Base-by-base conservation (phyloP, 371 early-diverging fungal genomes). In the Mortierella sp. region DNA sequence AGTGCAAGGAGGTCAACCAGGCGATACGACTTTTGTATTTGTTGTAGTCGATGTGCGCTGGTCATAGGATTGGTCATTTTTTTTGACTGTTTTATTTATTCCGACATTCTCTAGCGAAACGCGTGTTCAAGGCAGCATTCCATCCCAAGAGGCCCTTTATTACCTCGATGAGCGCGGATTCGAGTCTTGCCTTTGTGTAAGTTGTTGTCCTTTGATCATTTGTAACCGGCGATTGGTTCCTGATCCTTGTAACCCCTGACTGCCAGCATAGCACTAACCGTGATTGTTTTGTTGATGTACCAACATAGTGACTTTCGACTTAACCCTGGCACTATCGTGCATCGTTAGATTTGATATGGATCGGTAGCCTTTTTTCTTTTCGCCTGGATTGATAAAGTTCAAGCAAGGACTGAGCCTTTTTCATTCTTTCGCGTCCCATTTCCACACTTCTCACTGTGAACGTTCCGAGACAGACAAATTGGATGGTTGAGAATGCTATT, bases 131-230 rank as follows among this genome's bases (percentile, higher is more conserved):
- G 61, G 81, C 81, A 1, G 81, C 73, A 0, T 81, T 81, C 71
- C 81, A 81, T 39, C 77, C 77, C 4, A 81, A 14, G n/a, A 63
- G 71, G 26, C 70, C 81, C 14, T 47, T 81, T 24, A 73, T 81
- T 43, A 69, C 81, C 2, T 81, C 81, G 19, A 76, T 81, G 77
- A 81, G 81, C 34, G 44, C 81, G 4, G 81, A 81, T 34, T 45
- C 69, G 13, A 68, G 74, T 11, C 70, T 81, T 47, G 77, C 76
- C 5, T 81, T 81, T 34, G 74, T 74, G 80, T 80, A 80, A 55
- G 76, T 63, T 37, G 26, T 53, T 2, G 10, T 7, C 26, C 34
- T 34, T 68, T 40, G 37, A 4, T 14, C n/a, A 39, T 34, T 19
- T 2, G 13, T 31, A 55, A 45, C 16, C 24, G n/a, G n/a, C n/a